Evolutionary conservation across 352 stramenopile genomes (phyloP).

Genomic region (Phytophthora brassicae): DNA sequence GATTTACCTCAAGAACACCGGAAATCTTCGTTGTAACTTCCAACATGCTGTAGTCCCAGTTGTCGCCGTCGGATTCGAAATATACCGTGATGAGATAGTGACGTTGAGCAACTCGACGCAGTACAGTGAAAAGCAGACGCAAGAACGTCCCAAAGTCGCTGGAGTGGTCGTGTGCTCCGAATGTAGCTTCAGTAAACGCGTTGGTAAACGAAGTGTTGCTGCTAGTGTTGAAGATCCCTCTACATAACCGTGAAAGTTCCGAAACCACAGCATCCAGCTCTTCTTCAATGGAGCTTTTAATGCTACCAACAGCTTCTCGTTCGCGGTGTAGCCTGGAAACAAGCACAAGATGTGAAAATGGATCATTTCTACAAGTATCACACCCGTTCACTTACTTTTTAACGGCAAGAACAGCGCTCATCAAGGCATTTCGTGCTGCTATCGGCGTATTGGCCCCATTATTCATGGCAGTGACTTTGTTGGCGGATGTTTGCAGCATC

Average conservation of each 20-base stretch:
- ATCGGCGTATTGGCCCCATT: slow-evolving; percentile 1
- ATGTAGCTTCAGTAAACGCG: slow-evolving; percentile 71
- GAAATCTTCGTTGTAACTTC: slow-evolving; percentile 72
- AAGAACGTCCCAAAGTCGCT: slow-evolving; percentile 72
- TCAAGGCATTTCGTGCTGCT: slow-evolving; percentile 42
- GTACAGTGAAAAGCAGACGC: slow-evolving; percentile 61
- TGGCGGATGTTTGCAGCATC: slow-evolving; percentile 35
- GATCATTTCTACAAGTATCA: too few species aligned
- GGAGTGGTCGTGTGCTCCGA: slow-evolving; percentile 67
- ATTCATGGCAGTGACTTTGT: slow-evolving; percentile 2
- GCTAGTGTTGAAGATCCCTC: slow-evolving; percentile 70
- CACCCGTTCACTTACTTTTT: slow-evolving; percentile 64
- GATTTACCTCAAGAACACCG: slow-evolving; percentile 56
- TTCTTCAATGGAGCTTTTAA: slow-evolving; percentile 70
- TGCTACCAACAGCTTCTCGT: slow-evolving; percentile 70
- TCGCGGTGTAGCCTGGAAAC: slow-evolving; percentile 64
- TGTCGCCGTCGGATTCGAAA: slow-evolving; percentile 63
- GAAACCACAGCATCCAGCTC: slow-evolving; percentile 64
- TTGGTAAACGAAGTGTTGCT: slow-evolving; percentile 81
- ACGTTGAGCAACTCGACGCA: slow-evolving; percentile 65
- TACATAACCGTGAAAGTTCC: slow-evolving; percentile 70
- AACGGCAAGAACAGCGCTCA: slow-evolving; percentile 56
- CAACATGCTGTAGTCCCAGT: slow-evolving; percentile 67
- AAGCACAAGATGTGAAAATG: slow-evolving; percentile 6
- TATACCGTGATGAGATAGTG: slow-evolving; percentile 65